phyloP scores from a whole-genome alignment of 345 rosid genomes.

The Syzygium aqueum region DNA sequence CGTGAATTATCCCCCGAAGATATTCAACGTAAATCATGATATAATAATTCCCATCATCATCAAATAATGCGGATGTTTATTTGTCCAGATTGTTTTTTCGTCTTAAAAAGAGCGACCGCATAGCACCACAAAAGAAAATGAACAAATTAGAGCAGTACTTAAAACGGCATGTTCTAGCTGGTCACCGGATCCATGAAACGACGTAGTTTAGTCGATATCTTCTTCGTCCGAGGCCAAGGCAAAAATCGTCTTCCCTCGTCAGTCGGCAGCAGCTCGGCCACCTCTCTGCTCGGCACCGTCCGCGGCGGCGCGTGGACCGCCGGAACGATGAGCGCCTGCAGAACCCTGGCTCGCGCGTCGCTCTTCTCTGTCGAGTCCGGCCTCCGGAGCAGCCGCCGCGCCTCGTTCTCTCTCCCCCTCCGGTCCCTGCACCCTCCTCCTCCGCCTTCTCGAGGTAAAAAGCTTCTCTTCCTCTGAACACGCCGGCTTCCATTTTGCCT shows the following conservation, averaged over 20 bases:
- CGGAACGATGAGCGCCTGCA: conserved; percentile 43
- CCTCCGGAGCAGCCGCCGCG: conserved; percentile 13
- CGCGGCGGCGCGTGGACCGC: background rate
- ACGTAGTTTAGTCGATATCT: background rate
- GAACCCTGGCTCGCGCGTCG: conserved; percentile 30
- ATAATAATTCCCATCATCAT: background rate
- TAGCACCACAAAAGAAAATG: background rate
- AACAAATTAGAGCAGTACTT: background rate
- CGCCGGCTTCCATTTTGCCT: background rate
- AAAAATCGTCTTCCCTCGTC: background rate
- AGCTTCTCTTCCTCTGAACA: background rate
- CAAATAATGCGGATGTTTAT: no score
- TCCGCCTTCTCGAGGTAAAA: background rate
- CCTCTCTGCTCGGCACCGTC: background rate
- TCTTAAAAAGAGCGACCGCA: no score
- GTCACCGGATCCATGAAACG: background rate
- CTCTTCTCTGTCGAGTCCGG: conserved; percentile 14
- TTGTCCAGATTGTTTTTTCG: no score
- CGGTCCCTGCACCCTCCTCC: conserved; percentile 8
- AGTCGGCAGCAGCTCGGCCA: background rate
- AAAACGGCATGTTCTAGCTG: background rate
- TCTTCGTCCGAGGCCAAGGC: background rate
- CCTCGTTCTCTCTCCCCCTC: conserved; percentile 8
- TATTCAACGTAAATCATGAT: background rate
- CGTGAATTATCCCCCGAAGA: background rate